A percentile compares a stretch with the other conserved stretches of the same genome.
Conservation (phyloP, 2,329 filamentous ascomycete genomes). For the Ophiostoma triangulosporum region DNA sequence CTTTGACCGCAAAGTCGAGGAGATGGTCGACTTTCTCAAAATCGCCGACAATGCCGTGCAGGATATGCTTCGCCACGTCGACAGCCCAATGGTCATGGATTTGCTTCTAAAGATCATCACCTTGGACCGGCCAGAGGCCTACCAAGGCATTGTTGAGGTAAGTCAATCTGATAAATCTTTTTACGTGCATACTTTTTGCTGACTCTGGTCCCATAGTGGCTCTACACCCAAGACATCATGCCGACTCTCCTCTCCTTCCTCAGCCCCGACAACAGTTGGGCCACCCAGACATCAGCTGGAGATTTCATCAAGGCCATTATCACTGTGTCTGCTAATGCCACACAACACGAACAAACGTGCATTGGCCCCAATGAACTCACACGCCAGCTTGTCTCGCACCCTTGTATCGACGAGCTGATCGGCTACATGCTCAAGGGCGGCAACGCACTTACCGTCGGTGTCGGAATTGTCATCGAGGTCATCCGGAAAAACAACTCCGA, state of each 20-base stretch:
- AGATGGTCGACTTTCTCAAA: conserved; percentile 87
- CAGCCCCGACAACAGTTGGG: conserved; percentile 69
- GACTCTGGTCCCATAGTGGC: conserved; percentile 42
- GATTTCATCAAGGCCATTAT: conserved; percentile 99
- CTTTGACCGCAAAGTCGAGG: conserved; percentile 93
- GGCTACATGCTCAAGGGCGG: conserved; percentile 84
- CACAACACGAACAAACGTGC: conserved; percentile 95
- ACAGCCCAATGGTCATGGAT: conserved; percentile 98
- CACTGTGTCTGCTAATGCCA: conserved; percentile 95
- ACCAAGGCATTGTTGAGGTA: conserved; percentile 56
- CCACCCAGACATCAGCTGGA: conserved; percentile 89
- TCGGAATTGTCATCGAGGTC: conserved; percentile 95
- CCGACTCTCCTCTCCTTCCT: conserved; percentile 78
- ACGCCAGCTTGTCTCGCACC: conserved; percentile 77
- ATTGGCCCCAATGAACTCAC: conserved; percentile 97
- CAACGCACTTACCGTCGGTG: conserved; percentile 87
- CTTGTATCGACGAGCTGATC: conserved; percentile 75
- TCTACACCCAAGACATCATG: conserved; percentile 79
- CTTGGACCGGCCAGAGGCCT: conserved; percentile 84
- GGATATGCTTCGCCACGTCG: conserved; percentile 82
- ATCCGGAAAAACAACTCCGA: conserved; percentile 99
- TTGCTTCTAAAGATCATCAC: conserved; percentile 92
- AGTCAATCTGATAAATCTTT: no score
- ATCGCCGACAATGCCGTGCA: conserved; percentile 68
- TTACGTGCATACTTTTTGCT: not conserved